phyloP scores from a whole-genome alignment of 805 yeast species.

The Starmerella roubikii region DNA sequence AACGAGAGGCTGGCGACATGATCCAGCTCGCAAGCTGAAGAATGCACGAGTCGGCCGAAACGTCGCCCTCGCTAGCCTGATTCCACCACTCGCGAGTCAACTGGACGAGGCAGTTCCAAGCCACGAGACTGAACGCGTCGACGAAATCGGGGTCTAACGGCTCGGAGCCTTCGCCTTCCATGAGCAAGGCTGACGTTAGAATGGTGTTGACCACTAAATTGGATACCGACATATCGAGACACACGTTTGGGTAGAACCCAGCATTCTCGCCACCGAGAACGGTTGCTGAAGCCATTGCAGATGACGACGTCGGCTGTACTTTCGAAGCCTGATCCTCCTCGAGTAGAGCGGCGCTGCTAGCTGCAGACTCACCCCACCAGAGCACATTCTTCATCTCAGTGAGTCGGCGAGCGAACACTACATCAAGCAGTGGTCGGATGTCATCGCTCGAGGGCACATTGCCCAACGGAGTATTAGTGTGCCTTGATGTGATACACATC shows the following conservation, averaged over 20 bases:
- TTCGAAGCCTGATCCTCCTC: background rate
- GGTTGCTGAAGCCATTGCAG: background rate
- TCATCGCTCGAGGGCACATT: conserved; percentile 61
- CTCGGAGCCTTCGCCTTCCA: conserved; percentile 23
- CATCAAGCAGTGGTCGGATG: conserved; percentile 65
- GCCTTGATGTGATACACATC: conserved; percentile 50
- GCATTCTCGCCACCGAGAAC: conserved; percentile 27
- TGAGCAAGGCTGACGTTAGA: conserved; percentile 56
- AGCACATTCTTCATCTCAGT: conserved; percentile 51
- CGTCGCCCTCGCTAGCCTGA: conserved; percentile 43
- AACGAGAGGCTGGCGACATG: conserved; percentile 52
- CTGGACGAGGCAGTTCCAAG: conserved; percentile 53
- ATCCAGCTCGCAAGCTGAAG: conserved; percentile 79
- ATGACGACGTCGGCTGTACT: conserved; percentile 31
- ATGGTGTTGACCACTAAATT: conserved; percentile 79
- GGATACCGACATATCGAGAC: conserved; percentile 62
- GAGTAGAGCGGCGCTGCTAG: background rate
- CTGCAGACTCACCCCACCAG: conserved; percentile 70
- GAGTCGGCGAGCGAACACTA: conserved; percentile 71
- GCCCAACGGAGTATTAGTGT: conserved; percentile 74
- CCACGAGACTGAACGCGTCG: conserved; percentile 68
- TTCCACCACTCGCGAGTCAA: conserved; percentile 83
- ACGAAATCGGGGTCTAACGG: conserved; percentile 29
- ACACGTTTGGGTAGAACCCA: conserved; percentile 64
- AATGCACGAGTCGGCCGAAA: conserved; percentile 70